Evolutionary conservation across 1,284 basidiomycete genomes (phyloP).

Genomic region (Mycena sp.): DNA sequence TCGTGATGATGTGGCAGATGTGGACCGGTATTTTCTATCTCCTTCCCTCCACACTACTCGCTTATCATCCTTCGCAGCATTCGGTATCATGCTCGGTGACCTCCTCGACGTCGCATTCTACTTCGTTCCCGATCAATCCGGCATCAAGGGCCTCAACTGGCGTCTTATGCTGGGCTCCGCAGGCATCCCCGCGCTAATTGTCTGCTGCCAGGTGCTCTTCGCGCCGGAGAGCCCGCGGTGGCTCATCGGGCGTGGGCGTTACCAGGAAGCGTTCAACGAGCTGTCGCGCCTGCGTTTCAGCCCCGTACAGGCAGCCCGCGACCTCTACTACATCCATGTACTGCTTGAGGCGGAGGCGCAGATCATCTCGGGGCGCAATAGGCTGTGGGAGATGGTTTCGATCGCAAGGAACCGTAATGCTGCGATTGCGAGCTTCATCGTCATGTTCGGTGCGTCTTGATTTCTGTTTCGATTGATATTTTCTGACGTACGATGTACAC

Average conservation of each 20-base stretch:
- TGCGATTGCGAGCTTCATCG: slow-evolving; percentile 68
- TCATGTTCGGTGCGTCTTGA: slow-evolving; percentile 67
- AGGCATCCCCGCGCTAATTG: slow-evolving; percentile 63
- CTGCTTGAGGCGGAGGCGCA: slow-evolving; percentile 69
- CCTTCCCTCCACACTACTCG: not conserved
- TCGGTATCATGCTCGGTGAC: slow-evolving; percentile 72
- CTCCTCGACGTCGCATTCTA: slow-evolving; percentile 62
- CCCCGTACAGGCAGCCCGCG: slow-evolving; percentile 74
- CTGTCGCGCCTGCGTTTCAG: slow-evolving; percentile 69
- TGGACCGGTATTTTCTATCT: slow-evolving; percentile 57
- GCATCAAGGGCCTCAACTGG: slow-evolving; percentile 67
- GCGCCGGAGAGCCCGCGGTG: slow-evolving; percentile 73
- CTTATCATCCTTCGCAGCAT: slow-evolving; percentile 53
- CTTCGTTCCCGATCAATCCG: slow-evolving; percentile 51
- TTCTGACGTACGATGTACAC: not conserved
- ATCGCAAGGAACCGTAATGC: slow-evolving; percentile 60
- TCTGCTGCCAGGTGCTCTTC: slow-evolving; percentile 60
- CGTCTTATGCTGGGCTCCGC: slow-evolving; percentile 70
- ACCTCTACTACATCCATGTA: slow-evolving; percentile 74
- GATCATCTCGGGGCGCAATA: slow-evolving; percentile 39
- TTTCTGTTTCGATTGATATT: not conserved
- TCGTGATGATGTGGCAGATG: slow-evolving; percentile 68
- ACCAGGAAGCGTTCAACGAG: slow-evolving; percentile 67
- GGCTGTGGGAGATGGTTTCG: slow-evolving; percentile 28
- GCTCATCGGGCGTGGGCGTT: slow-evolving; percentile 72